phyloP scores from a whole-genome alignment of 805 yeast species.

The Teunomyces tritomae region DNA sequence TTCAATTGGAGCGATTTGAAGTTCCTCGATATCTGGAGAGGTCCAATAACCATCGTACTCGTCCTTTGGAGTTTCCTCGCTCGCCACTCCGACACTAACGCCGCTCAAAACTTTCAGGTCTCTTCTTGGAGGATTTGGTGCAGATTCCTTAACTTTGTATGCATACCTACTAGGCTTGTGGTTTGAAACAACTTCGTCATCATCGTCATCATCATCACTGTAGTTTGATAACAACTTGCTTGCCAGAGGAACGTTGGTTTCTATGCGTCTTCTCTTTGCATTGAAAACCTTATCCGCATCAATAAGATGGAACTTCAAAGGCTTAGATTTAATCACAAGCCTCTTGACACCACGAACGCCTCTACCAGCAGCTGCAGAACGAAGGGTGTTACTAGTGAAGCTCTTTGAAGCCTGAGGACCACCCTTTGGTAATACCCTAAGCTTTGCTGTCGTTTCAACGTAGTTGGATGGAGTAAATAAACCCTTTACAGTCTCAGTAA shows the following conservation, averaged over 20 bases:
- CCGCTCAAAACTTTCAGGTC: constrained; percentile 10
- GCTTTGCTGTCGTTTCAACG: constrained; percentile 9
- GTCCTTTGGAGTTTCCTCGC: neutral
- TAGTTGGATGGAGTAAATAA: constrained; percentile 29
- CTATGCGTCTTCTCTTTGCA: constrained; percentile 30
- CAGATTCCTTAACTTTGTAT: constrained; percentile 7
- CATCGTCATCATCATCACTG: constrained; percentile 22
- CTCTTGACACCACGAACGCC: constrained; percentile 30
- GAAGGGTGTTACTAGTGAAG: constrained; percentile 4
- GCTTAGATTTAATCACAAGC: constrained; percentile 39
- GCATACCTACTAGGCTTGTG: constrained; percentile 11
- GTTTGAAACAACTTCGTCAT: constrained; percentile 13
- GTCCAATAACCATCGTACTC: constrained; percentile 61
- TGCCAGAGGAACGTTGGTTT: constrained; percentile 14
- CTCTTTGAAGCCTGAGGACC: constrained; percentile 6
- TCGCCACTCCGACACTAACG: constrained; percentile 11
- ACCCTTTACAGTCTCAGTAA: constrained; percentile 22
- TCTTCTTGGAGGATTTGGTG: constrained; percentile 1
- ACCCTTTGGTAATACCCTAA: constrained; percentile 7
- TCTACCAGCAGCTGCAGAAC: constrained; percentile 12
- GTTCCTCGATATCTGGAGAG: constrained; percentile 56
- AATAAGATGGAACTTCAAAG: constrained; percentile 39
- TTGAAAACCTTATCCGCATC: constrained; percentile 40
- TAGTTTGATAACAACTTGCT: constrained; percentile 11
- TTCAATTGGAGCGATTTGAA: constrained; percentile 41